phyloP scores from a whole-genome alignment of 805 yeast genomes.

The Candida boleticola region DNA sequence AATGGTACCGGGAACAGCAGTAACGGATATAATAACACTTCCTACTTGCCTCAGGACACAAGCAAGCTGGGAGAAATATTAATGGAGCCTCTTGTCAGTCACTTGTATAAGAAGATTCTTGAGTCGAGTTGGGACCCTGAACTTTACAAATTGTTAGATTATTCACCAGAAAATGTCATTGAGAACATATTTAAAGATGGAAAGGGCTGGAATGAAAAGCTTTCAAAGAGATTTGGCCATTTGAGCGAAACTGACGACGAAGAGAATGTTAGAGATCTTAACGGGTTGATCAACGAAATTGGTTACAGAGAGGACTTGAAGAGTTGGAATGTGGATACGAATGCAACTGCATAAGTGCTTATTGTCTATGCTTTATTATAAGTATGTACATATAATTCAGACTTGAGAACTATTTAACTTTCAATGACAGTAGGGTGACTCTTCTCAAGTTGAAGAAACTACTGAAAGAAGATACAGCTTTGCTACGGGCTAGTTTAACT shows the following conservation, averaged over 20 bases:
- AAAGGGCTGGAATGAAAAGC: constrained; percentile 19
- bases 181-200: constrained; percentile 74
- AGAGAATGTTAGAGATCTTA: constrained; percentile 25
- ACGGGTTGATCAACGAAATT: constrained; percentile 39
- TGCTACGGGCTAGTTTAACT: too few relatives aligned
- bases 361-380: too few relatives aligned
- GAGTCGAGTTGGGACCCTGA: constrained; percentile 63
- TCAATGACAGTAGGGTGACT: too few relatives aligned
- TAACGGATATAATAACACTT: not conserved
- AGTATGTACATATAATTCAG: too few relatives aligned
- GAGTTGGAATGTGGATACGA: constrained; percentile 26
- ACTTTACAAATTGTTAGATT: constrained; percentile 45
- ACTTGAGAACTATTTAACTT: too few relatives aligned
- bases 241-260: constrained; percentile 14
- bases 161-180: constrained; percentile 66
- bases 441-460: too few relatives aligned
- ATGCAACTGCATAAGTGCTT: not conserved
- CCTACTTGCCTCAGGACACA: not conserved
- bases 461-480: too few relatives aligned
- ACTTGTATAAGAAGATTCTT: constrained; percentile 51
- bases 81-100: constrained; percentile 51
- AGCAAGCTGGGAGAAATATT: constrained; percentile 12
- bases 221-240: constrained; percentile 4
- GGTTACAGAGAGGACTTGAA: constrained; percentile 34
- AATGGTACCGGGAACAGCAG: not conserved